Evolutionary conservation across 352 stramenopile species (phyloP), one percentile per base, ranked within the genome.

Genomic region (Aphanomyces euteiches): DNA sequence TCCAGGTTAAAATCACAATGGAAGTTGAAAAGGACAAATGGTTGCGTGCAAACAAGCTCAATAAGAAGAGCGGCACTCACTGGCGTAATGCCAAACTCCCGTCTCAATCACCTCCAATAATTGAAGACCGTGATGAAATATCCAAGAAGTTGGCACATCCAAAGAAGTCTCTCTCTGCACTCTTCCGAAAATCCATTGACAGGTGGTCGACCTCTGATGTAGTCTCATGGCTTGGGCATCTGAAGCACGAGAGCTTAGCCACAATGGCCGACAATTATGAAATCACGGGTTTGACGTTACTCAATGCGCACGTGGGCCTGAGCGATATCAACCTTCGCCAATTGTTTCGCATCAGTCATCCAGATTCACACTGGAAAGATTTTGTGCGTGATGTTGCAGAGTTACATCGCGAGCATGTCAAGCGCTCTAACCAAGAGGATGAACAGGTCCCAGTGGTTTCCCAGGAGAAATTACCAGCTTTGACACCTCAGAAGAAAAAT

Each of bases 1-100:
- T 63, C 19, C 40, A 70, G 38, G 64, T 70, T n/a, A 70, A 70
- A 36, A 7, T 70, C 2, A 70, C 64, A 21, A 70, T 70, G 64
- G 64, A 70, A 34, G 47, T 36, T 7, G 64, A 70, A 34, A 58
- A 48, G 39, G 47, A 47, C 38, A 70, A 70, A 15, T 70, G 64
- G 64, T n/a, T 63, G 47, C 64, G 64, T 8, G 64, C 64, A 6
- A 70, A 70, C 40, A 70, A 70, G 19, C 17, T 61, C 4, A 60
- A 47, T 47, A 67, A 67, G 41, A 60, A 64, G 63, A 58, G 34
- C 3, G 64, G 64, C 3, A 70, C 64, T 34, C 64, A 70, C 39
- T 70, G 64, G 64, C 54, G 54, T 37, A 61, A 61, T n/a, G 54
- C 54, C 54, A 70, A 70, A 19, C 47, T 28, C 28, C 28, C 28